Evolutionary conservation across 192 early-diverging fungal genomes (phyloP), one percentile per base, ranked within the genome.

Genomic region (Backusella psychrophila): DNA sequence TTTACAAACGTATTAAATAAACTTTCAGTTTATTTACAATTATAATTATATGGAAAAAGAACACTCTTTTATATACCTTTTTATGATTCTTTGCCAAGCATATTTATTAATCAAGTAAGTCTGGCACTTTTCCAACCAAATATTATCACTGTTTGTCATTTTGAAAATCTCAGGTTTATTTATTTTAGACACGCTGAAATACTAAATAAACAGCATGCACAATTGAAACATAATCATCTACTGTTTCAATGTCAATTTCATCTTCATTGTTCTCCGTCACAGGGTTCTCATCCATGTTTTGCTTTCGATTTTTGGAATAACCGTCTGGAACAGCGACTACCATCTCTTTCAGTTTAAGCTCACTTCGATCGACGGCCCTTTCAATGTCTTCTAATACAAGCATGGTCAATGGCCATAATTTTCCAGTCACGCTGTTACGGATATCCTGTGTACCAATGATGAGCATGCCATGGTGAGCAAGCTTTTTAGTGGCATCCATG

Each of bases 381-480:
- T 90, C 84, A 19, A 95, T 86, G 74, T 95, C 94, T 76, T 95
- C 93, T 42, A 92, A 73, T 5, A 95, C 81, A 1, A 95, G 81
- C 91, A 95, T 89, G 0, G 91, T 83, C 53, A 95, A 66, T 15
- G 94, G 94, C 86, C 90, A 91, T 67, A 95, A 78, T 73, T 91
- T 93, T 19, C 88, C 90, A 3, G 75, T 49, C 17, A 79, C 82
- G 53, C 88, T 81, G 0, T 82, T 76, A 52, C 94, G 85, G 9
- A 93, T 76, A 65, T 95, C 94, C 83, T 93, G 92, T 3, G 89
- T 82, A 1, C 94, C 94, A 0, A 94, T 80, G 12, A 93, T 78
- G 46, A 95, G 82, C 35, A 94, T 81, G 0, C 94, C 94, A 0
- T 86, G 81, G 0, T 89, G 85, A 2, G 89, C 81, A n/a, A 95